Conservation (phyloP, 192 early-diverging fungal species). For the Coemansia sp. region DNA sequence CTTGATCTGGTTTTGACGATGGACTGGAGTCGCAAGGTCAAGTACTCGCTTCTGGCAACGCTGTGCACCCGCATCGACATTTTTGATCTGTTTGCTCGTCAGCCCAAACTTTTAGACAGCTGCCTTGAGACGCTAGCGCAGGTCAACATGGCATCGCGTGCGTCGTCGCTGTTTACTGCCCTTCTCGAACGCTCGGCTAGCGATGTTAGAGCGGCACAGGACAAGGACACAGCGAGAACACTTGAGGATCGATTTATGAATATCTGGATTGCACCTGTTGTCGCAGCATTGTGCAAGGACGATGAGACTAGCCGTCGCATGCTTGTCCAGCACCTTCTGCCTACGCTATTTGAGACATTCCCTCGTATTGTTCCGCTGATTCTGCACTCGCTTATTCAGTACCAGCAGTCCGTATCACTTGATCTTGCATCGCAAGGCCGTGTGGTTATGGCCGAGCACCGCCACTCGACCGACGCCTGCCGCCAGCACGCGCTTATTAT, state of each 20-base stretch:
- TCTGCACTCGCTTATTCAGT: slow-evolving; percentile 15
- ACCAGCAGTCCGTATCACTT: not conserved
- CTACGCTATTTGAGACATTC: slow-evolving; percentile 18
- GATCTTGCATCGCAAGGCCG: slow-evolving; percentile 5
- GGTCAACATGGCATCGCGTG: slow-evolving; percentile 54
- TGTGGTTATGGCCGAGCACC: slow-evolving; percentile 11
- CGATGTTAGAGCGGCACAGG: not conserved
- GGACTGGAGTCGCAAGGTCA: slow-evolving; percentile 79
- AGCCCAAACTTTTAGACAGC: slow-evolving; percentile 60
- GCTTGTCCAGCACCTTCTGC: slow-evolving; percentile 37
- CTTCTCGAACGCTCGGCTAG: slow-evolving; percentile 35
- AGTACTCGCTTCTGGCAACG: slow-evolving; percentile 74
- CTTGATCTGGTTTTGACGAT: slow-evolving; percentile 67
- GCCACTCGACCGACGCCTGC: slow-evolving; percentile 23
- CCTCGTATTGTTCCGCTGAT: slow-evolving; percentile 26
- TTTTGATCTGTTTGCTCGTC: slow-evolving; percentile 53
- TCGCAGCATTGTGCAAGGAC: slow-evolving; percentile 36
- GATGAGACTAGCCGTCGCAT: slow-evolving; percentile 45
- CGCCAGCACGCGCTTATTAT: slow-evolving; percentile 50
- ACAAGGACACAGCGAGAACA: not conserved
- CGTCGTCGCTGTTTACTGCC: slow-evolving; percentile 42
- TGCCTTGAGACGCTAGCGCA: slow-evolving; percentile 62
- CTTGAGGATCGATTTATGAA: slow-evolving; percentile 27
- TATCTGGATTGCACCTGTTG: slow-evolving; percentile 27
- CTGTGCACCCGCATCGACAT: slow-evolving; percentile 48